Base-by-base conservation (phyloP, 2,329 filamentous ascomycete genomes). In the Atkinsonella hypoxylon region DNA sequence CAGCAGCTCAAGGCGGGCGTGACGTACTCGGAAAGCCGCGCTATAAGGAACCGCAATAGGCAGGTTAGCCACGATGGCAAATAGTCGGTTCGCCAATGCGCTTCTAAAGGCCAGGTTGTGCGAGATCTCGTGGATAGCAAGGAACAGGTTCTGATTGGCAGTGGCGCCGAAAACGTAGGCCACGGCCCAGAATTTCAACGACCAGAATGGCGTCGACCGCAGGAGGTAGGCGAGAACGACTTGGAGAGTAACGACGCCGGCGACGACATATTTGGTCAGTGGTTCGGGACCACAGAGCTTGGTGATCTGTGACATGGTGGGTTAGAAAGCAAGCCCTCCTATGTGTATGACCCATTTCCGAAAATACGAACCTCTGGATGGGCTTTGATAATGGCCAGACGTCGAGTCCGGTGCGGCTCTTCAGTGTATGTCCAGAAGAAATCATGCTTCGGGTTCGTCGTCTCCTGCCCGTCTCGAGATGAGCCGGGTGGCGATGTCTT, bases 371-470 rank as follows among this genome's bases (percentile, higher is more conserved):
- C 89, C 78, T 98, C 91, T 45, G 93, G 93, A 66, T 98, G 91
- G 50, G 91, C 90, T 73, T 96, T 97, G 70, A 98, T 97, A 61
- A 98, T 98, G 55, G 89, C 89, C 60, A 91, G 81, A 51, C 93
- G 81, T 59, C 93, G 78, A 32, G 91, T 93, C 59, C 89, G 82
- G 70, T 98, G 93, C 55, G 93, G 93, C 70, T 98, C 93, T 68
- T 98, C 93, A 10, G 93, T 96, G 66, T 98, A 97, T 40, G 93
- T 95, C 93, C 94, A 97, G 73, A 95, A 95, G 76, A 97, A 97
- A 66, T 77, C 67, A 49, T 67, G 62, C 51, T 70, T 63, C 46
- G 62, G 55, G 20, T 59, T 54, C 38, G 56, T 47, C 34, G 45
- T 54, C 38, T 53, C 50, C 17, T 59, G 53, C n/a, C 57, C 51